A percentile compares a stretch with the other conserved stretches of the same genome.
Conservation (phyloP, 1,284 basidiomycete genomes). For the Apiotrichum siamense region DNA sequence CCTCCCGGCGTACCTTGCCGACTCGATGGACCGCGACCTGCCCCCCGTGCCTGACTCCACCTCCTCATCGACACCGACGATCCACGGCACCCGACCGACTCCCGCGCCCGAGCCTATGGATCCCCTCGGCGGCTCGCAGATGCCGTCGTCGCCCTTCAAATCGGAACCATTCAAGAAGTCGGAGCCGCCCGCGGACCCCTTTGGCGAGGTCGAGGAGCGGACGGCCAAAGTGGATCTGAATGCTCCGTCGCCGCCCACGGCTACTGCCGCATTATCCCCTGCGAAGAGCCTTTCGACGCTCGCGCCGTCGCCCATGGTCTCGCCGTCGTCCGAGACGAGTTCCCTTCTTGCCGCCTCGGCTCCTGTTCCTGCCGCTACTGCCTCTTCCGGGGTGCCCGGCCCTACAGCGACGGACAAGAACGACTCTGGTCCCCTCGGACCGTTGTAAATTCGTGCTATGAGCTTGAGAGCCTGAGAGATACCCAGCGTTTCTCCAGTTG, state of each 20-base stretch:
- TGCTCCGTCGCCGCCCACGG: background rate
- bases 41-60: constrained; percentile 10
- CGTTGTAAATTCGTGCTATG: too few species aligned
- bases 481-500: too few species aligned
- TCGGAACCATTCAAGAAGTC: too few species aligned
- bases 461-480: too few species aligned
- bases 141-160: constrained; percentile 6
- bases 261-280: background rate
- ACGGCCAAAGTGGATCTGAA: background rate
- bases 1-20: background rate
- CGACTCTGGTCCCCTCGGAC: constrained; percentile 16
- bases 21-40: constrained; percentile 13
- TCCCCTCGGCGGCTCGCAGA: background rate
- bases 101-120: background rate
- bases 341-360: too few species aligned
- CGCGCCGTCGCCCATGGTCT: background rate
- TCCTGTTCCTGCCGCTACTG: too few species aligned
- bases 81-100: background rate
- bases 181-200: background rate
- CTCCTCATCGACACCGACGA: background rate
- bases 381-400: too few species aligned
- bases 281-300: background rate
- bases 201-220: background rate
- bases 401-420: too few species aligned
- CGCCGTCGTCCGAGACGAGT: too few species aligned